A percentile compares a stretch with the other conserved stretches of the same genome.
Conservation (phyloP, 495 filamentous ascomycete species). For the Xylaria sp. region DNA sequence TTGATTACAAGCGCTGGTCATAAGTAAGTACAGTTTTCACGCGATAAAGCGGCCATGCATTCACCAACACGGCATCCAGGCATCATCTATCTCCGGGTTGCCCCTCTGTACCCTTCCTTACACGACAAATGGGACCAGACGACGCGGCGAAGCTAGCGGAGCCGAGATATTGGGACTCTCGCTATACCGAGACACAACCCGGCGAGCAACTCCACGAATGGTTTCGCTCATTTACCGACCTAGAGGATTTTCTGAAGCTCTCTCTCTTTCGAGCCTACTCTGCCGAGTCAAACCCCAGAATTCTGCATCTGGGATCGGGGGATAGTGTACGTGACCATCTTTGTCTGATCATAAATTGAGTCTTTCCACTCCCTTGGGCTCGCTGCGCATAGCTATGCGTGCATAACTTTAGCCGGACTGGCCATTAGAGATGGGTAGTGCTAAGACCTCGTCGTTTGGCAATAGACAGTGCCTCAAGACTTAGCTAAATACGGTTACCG, state of each 20-base stretch:
- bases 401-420: too few species aligned
- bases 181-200: slow-evolving; percentile 48
- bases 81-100: too few species aligned
- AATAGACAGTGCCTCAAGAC: slow-evolving; percentile 58
- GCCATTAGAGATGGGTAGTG: background rate
- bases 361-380: background rate
- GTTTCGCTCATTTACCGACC: slow-evolving; percentile 56
- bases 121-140: background rate
- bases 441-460: background rate
- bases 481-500: slow-evolving; percentile 56
- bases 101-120: too few species aligned
- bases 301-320: background rate
- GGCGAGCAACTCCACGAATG: slow-evolving; percentile 55
- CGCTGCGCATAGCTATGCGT: background rate
- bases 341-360: too few species aligned
- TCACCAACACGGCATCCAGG: too few species aligned
- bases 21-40: too few species aligned
- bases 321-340: background rate
- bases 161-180: slow-evolving; percentile 60
- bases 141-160: slow-evolving; percentile 37
- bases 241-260: slow-evolving; percentile 55
- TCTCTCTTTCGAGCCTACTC: slow-evolving; percentile 45
- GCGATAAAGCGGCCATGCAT: too few species aligned
- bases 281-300: background rate
- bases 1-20: too few species aligned